A percentile compares a stretch with the other conserved stretches of the same genome.
Conservation (phyloP, 805 yeast species). For the Phaffomyces thermotolerans region DNA sequence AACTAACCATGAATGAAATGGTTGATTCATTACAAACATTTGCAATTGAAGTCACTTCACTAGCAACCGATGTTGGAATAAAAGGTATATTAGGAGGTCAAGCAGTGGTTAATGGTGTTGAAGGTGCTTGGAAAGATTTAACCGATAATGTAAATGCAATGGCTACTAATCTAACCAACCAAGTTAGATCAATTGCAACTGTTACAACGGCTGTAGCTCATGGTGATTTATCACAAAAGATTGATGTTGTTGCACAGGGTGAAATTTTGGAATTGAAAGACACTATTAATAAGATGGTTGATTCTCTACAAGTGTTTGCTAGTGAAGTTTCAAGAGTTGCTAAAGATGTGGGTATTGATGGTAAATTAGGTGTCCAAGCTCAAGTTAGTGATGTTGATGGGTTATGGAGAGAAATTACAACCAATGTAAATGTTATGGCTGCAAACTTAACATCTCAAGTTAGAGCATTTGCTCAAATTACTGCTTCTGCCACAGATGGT, state of each 20-base stretch:
- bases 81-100: constrained; percentile 90
- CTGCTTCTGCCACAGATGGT: constrained; percentile 92
- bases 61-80: constrained; percentile 89
- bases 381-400: constrained; percentile 90
- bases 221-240: constrained; percentile 85
- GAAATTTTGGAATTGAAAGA: constrained; percentile 79
- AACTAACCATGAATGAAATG: constrained; percentile 85
- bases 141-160: constrained; percentile 87
- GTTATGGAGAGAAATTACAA: constrained; percentile 84
- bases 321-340: constrained; percentile 87
- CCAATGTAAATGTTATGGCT: constrained; percentile 91
- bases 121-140: constrained; percentile 87
- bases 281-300: constrained; percentile 91
- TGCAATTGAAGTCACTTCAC: constrained; percentile 82
- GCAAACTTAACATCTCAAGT: constrained; percentile 89
- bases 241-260: constrained; percentile 86
- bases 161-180: constrained; percentile 88
- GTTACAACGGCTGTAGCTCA: constrained; percentile 92
- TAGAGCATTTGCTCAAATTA: constrained; percentile 87
- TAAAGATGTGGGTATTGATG: constrained; percentile 88
- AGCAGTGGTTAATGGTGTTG: constrained; percentile 85
- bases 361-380: constrained; percentile 88
- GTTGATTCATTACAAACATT: constrained; percentile 85
- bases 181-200: constrained; percentile 88
- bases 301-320: constrained; percentile 79